Evolutionary conservation across 495 filamentous ascomycete genomes (phyloP), one percentile per base, ranked within the genome.

Genomic region (Apodospora peruviana): DNA sequence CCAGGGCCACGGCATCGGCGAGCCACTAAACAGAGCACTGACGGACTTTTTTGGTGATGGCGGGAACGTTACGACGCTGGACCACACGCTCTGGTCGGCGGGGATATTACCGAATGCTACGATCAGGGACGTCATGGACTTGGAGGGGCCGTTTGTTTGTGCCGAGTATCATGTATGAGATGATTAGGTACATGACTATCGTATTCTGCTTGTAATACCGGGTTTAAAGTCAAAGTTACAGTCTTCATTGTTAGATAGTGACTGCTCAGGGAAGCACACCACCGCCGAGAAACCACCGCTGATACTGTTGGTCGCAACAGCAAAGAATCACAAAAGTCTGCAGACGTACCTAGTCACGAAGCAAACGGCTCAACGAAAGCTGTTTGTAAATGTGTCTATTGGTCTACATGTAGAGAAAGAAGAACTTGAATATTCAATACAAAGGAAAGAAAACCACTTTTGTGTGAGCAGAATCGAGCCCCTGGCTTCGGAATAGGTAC

Each of bases 71-170:
- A 70, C 67, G 5, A 70, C 67, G 16, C 48, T 70, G 47, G 53
- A 54, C 22, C 63, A 68, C 53, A 56, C 53, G 4, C 57, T 70
- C n/a, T 59, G 51, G 43, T 52, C 59, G 4, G 48, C 51, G 12
- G 47, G 51, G 10, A 55, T 64, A 5, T 18, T 62, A 27, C 48
- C 53, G 18, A 62, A 66, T 41, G 45, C 52, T 7, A 67, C 63
- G 0, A 61, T 67, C 38, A 55, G 27, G 0, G 67, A 70, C 55
- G 67, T 70, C 7, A 70, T 70, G 65, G 57, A 70, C 42, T 52
- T 60, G 3, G 25, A 39, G 24, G 58, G 53, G 3, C 47, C 51
- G 14, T 53, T 62, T 19, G 52, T 70, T 1, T 70, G 67, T 50
- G 52, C 58, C 2, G 60, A 66, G 29, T 65, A 65, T 50, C 12